Evolutionary conservation across 331 rosid species (phyloP).

Genomic region (Acacia concinna): DNA sequence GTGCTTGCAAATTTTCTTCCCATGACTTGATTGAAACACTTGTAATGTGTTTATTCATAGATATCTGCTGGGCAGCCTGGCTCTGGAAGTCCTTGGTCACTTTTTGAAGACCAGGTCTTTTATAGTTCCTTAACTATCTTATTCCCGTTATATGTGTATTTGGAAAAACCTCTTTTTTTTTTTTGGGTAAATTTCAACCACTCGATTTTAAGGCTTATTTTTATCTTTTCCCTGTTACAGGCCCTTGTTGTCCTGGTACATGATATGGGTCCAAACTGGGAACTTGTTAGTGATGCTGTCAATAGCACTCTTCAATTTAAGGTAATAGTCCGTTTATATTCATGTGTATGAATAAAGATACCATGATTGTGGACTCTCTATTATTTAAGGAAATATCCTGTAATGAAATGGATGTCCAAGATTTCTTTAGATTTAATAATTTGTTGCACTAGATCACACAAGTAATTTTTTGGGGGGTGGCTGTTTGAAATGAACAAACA

Average conservation of each 20-base stretch:
- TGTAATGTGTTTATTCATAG: conserved; percentile 36
- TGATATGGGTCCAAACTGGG: conserved; percentile 99
- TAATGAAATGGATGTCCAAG: background rate
- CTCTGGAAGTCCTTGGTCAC: conserved; percentile 88
- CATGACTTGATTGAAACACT: conserved; percentile 15
- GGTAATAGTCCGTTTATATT: conserved; percentile 45
- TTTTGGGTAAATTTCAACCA: conserved; percentile 2
- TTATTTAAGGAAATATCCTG: background rate
- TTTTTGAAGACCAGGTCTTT: conserved; percentile 91
- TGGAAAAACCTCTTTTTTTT: conserved; percentile 16
- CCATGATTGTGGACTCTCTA: background rate
- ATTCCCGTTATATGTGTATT: background rate
- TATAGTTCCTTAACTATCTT: background rate
- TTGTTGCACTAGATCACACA: background rate
- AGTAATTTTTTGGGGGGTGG: background rate
- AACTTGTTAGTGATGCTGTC: conserved; percentile 92
- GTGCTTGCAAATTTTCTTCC: conserved; percentile 14
- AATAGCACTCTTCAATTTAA: conserved; percentile 85
- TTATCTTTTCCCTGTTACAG: conserved; percentile 42
- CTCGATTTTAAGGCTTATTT: background rate
- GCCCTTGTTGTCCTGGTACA: conserved; percentile 99
- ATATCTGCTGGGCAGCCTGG: conserved; percentile 76
- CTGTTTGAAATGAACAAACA: background rate
- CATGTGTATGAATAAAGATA: background rate
- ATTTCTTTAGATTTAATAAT: background rate